Evolutionary conservation across 768 basidiomycete species (phyloP).

Genomic region (Gloeopeniophorella convolvens): DNA sequence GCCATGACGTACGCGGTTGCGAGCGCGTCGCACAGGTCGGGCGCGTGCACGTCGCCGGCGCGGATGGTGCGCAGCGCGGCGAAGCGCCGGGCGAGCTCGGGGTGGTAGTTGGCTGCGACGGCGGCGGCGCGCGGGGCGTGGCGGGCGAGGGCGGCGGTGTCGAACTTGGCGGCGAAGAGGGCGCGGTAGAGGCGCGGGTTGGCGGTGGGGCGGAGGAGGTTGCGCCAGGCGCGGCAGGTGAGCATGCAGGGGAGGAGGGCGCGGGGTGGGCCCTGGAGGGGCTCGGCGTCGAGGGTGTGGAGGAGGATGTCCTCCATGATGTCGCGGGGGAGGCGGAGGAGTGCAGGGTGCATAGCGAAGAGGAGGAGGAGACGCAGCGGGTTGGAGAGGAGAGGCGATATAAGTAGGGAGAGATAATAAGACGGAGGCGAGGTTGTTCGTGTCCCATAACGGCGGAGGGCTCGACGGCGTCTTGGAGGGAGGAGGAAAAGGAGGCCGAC

Average conservation of each 20-base stretch:
- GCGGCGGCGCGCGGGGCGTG: slow-evolving; percentile 41
- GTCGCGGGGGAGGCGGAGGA: slow-evolving; percentile 41
- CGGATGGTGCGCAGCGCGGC: slow-evolving; percentile 10
- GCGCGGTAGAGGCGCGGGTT: slow-evolving; percentile 67
- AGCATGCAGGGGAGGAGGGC: slow-evolving; percentile 47
- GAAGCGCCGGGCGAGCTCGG: slow-evolving; percentile 21
- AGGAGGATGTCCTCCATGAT: slow-evolving; percentile 72
- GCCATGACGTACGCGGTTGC: slow-evolving; percentile 16
- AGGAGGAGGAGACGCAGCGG: neutral
- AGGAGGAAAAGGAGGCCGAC: too few relatives aligned
- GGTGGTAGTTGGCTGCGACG: slow-evolving; percentile 40
- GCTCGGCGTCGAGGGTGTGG: slow-evolving; percentile 39
- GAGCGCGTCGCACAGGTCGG: slow-evolving; percentile 5
- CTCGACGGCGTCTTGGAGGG: too few relatives aligned
- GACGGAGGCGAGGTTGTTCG: too few relatives aligned
- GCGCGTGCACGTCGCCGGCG: slow-evolving; percentile 3
- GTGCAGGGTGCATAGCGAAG: slow-evolving; percentile 5
- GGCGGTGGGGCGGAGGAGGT: slow-evolving; percentile 40
- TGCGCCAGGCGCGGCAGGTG: slow-evolving; percentile 42
- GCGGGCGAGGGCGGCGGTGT: slow-evolving; percentile 41
- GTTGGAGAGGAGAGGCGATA: slow-evolving; percentile 5
- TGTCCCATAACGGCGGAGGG: too few relatives aligned
- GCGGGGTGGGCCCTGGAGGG: slow-evolving; percentile 51
- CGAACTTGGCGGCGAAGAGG: slow-evolving; percentile 65
- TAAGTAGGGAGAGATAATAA: too few relatives aligned